Evolutionary conservation across 805 yeast genomes (phyloP), one percentile per base, ranked within the genome.

Genomic region (Naumovozyma baii): DNA sequence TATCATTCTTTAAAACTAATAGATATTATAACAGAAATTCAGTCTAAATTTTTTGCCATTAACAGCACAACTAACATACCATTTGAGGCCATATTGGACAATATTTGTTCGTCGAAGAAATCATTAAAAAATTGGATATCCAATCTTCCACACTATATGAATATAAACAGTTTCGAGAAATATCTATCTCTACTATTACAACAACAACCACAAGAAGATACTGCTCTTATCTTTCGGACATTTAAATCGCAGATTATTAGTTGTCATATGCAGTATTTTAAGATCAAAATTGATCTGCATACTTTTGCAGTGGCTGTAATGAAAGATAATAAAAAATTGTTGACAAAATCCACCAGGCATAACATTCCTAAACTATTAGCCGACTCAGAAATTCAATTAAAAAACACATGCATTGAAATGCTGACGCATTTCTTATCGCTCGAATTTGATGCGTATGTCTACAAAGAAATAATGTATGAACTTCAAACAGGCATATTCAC

Each of bases 401-500:
- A 39, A 13, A 42, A 39, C 10, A 22, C 34, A 13, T 38, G 46
- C 25, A 37, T 48, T 18, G 43, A 42, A 31, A 47, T 50, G 40
- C 31, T 51, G 13, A 38, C 39, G 30, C 36, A 48, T 4, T 48
- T 45, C 34, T 42, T 37, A 30, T 39, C 37, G 12, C 42, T 45
- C 18, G 49, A 46, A 5, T 39, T 43, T 33, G 45, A 45, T 15
- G 44, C 47, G 10, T 43, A 50, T 19, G 42, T 51, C 17, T 47
- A 45, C 36, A 50, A 52, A 13, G 54, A 51, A 17, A 18, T 56
- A 20, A 38, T 50, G 38, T 49, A 50, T 41, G 40, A 48, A 33
- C 42, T 55, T 10, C 34, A 47, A 14, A 52, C 58, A 2, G 61
- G 55, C 16, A 47, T 49, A 5, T 54, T 48, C 18, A 40, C 39